Conservation (phyloP, 306 rosid species). For the Prinsepia uniflora region DNA sequence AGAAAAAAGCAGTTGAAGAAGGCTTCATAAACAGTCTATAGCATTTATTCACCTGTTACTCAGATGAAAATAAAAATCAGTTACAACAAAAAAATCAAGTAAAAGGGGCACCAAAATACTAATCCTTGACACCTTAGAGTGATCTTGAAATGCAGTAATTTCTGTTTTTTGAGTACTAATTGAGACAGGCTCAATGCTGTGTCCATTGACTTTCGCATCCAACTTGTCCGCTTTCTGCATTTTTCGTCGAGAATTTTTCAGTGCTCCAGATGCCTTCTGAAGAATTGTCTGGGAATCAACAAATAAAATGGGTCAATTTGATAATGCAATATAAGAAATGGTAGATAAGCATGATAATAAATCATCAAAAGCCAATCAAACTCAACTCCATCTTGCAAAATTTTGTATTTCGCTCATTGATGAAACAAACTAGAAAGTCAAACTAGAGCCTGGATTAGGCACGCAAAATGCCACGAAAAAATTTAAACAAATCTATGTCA, state of each 20-base stretch:
- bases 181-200: conserved; percentile 34
- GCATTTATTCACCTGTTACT: neutral
- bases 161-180: conserved; percentile 37
- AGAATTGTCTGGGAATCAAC: conserved; percentile 40
- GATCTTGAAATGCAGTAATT: conserved; percentile 38
- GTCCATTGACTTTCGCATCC: conserved; percentile 41
- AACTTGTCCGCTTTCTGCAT: conserved; percentile 41
- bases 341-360: neutral
- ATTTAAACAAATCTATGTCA: neutral
- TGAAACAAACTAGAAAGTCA: neutral
- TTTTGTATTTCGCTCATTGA: neutral
- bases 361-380: neutral
- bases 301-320: neutral
- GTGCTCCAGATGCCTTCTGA: conserved; percentile 58
- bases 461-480: neutral
- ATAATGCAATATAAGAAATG: neutral
- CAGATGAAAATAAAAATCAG: neutral
- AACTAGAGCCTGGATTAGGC: neutral
- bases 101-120: conserved; percentile 4
- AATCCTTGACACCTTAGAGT: conserved; percentile 40
- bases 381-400: neutral
- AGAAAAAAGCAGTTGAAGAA: neutral
- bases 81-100: neutral
- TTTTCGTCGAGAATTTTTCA: conserved; percentile 42
- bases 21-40: neutral